These are phyloP conservation scores for Globisporangium parvum DNA, from an alignment of 352 stramenopile species.

Conservation along the genomic window DNA sequence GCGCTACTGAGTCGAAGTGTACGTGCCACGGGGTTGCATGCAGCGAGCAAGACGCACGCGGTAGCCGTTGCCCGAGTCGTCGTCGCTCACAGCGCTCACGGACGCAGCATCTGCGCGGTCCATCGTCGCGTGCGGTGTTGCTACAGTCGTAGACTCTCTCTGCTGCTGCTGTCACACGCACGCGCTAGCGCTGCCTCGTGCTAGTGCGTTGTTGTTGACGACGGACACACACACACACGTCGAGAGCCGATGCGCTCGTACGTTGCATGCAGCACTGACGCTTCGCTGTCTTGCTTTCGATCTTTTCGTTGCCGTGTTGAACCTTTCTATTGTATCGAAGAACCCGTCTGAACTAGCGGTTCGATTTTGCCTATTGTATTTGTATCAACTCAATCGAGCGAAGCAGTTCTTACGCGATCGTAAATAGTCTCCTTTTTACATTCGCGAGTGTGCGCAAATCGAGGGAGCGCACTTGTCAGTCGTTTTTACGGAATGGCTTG, in stretches of 20 bases:
- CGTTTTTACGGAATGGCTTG: slow-evolving; percentile 17
- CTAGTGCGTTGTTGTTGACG: too few relatives aligned
- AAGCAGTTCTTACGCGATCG: too few relatives aligned
- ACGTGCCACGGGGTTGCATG: not conserved
- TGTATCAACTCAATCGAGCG: too few relatives aligned
- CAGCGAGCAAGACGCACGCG: slow-evolving; percentile 21
- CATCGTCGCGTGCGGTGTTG: not conserved
- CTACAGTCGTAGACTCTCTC: not conserved
- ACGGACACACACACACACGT: too few relatives aligned
- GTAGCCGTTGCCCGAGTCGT: slow-evolving; percentile 30
- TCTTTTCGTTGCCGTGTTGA: too few relatives aligned
- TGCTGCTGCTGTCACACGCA: not conserved
- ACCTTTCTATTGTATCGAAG: too few relatives aligned
- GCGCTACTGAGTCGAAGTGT: not conserved
- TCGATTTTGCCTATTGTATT: not conserved
- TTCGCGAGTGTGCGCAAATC: too few relatives aligned
- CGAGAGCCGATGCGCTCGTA: too few relatives aligned
- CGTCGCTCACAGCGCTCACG: slow-evolving; percentile 27
- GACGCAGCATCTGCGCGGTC: slow-evolving; percentile 18
- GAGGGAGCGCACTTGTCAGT: too few relatives aligned
- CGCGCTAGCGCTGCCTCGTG: too few relatives aligned
- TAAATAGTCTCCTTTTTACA: not conserved
- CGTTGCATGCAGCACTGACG: too few relatives aligned
- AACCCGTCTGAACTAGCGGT: not conserved
- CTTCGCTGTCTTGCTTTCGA: too few relatives aligned